Evolutionary conservation across 768 basidiomycete genomes (phyloP).

Genomic region (Naganishia onofrii): DNA sequence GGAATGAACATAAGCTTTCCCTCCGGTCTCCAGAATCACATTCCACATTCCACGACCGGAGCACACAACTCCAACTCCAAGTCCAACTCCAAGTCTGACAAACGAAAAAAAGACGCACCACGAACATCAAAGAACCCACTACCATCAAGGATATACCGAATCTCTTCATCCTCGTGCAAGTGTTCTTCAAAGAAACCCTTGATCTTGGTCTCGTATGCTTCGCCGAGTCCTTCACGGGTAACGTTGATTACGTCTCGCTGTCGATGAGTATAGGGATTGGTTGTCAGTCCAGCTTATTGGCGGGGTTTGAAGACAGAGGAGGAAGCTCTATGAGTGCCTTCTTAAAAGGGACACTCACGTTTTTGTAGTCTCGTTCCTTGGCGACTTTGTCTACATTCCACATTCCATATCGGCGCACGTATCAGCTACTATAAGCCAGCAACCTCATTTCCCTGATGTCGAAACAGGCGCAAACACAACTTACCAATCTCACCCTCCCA

Average conservation of each 20-base stretch:
- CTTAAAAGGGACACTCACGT: constrained; percentile 49
- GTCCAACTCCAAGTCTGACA: too few species aligned
- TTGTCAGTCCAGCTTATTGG: not conserved
- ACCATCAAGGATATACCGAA: constrained; percentile 81
- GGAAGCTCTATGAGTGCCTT: not conserved
- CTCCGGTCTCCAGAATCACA: too few species aligned
- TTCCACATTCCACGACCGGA: too few species aligned
- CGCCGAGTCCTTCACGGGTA: constrained; percentile 74
- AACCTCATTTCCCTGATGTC: not conserved
- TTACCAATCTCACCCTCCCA: constrained; percentile 47
- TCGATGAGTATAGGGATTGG: not conserved
- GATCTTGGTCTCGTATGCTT: constrained; percentile 76
- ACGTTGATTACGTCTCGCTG: constrained; percentile 71
- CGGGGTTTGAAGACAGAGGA: too few species aligned
- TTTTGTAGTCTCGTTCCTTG: constrained; percentile 71
- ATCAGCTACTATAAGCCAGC: not conserved
- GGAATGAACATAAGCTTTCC: too few species aligned
- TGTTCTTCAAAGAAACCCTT: constrained; percentile 86
- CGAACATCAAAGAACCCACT: constrained; percentile 89
- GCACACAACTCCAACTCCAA: too few species aligned
- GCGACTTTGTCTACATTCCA: constrained; percentile 59
- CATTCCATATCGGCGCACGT: not conserved
- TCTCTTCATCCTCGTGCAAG: constrained; percentile 95
- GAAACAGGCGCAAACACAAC: not conserved
- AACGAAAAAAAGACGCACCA: constrained; percentile 56